Base-by-base conservation (phyloP, 1,284 basidiomycete genomes). In the Ceratobasidium theobromae region DNA sequence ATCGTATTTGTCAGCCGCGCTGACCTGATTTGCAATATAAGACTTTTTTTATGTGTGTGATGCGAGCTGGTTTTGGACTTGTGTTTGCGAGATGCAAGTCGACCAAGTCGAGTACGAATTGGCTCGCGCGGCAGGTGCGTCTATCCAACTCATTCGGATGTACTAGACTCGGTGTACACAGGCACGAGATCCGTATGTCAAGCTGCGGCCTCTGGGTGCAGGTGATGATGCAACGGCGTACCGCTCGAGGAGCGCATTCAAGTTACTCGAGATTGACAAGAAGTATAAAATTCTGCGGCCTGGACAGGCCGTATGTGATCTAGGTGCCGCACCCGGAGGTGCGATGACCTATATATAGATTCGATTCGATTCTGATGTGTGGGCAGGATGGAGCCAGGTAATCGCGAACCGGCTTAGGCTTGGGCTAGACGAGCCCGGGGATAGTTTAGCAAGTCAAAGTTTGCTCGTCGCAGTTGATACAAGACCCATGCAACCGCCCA, bases 221-320 rank as follows among this genome's bases (percentile, higher is more conserved):
- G 27, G 16, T 0, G 53, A 49, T 4, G 51, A 49, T 33, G 53
- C 40, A 9, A 67, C 73, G 64, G 78, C 80, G 1, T 93, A 85
- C 74, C 85, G 90, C 40, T 87, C 93, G 0, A 86, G 93, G 66
- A 88, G 90, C 21, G 90, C 91, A 1, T 93, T 91, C 80, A 95
- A 95, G 77, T 84, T 95, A 21, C 74, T 89, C 64, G 87, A 91
- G 73, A 82, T 93, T 66, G 80, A 89, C 72, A 75, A 79, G 1
- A 76, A 79, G 49, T 84, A 78, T 73, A 77, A 77, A 30, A 51
- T 74, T 14, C 83, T 93, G 67, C 8, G 80, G 35, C 46, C 85
- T 67, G 81, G 87, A 1, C 76, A 74, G 3, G 79, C 82, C 21
- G 85, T 94, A 0, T 84, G 94, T 1, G 93, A 95, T 75, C 82